These are phyloP conservation scores for Friedmanniomyces simplex DNA, from an alignment of 495 filamentous ascomycete genomes.

Conservation along the genomic window DNA sequence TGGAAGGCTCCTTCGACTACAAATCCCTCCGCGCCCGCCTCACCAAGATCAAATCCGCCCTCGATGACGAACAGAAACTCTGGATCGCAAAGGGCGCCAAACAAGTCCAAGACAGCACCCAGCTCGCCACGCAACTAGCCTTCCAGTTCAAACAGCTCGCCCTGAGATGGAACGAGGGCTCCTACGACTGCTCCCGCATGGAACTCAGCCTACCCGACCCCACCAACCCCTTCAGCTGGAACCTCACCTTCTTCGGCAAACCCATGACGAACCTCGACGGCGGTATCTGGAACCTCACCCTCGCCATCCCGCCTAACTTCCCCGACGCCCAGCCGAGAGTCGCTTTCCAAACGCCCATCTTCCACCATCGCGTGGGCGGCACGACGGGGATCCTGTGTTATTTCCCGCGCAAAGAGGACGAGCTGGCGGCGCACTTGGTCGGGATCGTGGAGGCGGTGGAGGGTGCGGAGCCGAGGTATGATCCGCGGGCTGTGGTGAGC, in stretches of 20 bases:
- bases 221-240: constrained; percentile 59
- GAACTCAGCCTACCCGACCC: constrained; percentile 58
- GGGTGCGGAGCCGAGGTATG: constrained; percentile 77
- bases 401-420: constrained; percentile 59
- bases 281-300: constrained; percentile 71
- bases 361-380: constrained; percentile 76
- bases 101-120: constrained; percentile 53
- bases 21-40: constrained; percentile 59
- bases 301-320: constrained; percentile 78
- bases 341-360: constrained; percentile 68
- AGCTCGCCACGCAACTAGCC: constrained; percentile 69
- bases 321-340: constrained; percentile 86
- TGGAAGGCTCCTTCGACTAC: constrained; percentile 86
- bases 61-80: constrained; percentile 59
- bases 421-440: constrained; percentile 74
- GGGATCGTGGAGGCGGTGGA: constrained; percentile 75
- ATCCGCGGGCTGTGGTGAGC: constrained; percentile 81
- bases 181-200: constrained; percentile 36
- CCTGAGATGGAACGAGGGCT: constrained; percentile 50
- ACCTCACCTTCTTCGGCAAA: constrained; percentile 72
- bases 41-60: constrained; percentile 47
- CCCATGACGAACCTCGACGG: constrained; percentile 92
- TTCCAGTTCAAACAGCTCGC: constrained; percentile 64
- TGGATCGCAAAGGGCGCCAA: constrained; percentile 63
- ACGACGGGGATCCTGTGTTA: constrained; percentile 71